These are phyloP conservation scores for Clarireedia paspali DNA, from an alignment of 2,329 filamentous ascomycete species.

Conservation along the genomic window DNA sequence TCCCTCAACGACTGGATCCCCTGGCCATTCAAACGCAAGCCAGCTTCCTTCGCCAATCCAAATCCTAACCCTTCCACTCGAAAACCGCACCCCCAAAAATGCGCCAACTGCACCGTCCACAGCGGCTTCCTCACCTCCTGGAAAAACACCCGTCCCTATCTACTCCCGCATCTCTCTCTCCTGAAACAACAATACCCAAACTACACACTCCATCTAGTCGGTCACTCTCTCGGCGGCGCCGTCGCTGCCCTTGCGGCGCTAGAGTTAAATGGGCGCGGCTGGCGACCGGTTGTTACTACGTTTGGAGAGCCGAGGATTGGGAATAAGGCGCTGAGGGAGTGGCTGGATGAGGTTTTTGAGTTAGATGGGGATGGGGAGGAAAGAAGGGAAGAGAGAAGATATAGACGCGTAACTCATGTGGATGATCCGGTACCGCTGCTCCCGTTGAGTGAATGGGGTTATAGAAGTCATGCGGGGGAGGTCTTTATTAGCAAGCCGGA, in stretches of 20 bases:
- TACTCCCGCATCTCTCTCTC: constrained; percentile 59
- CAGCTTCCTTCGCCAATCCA: too few species aligned
- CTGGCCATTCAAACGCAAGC: not conserved
- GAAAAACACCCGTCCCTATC: constrained; percentile 60
- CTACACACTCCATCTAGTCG: constrained; percentile 71
- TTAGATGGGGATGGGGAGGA: not conserved
- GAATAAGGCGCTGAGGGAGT: constrained; percentile 43
- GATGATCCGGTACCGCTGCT: constrained; percentile 85
- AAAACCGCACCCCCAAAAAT: constrained; percentile 35
- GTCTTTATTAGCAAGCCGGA: constrained; percentile 70
- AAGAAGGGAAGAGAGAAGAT: constrained; percentile 31
- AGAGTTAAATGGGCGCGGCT: constrained; percentile 69
- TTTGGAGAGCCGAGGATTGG: constrained; percentile 79
- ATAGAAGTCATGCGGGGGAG: constrained; percentile 75
- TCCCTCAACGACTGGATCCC: not conserved
- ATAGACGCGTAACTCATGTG: constrained; percentile 75
- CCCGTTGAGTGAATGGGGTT: constrained; percentile 83
- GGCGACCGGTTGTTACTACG: constrained; percentile 72
- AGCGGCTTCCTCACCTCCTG: constrained; percentile 83
- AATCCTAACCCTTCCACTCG: not conserved
- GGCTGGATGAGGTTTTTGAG: constrained; percentile 18
- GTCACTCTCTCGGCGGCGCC: constrained; percentile 84
- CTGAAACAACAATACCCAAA: constrained; percentile 55
- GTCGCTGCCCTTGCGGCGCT: constrained; percentile 81
- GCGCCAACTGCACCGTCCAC: constrained; percentile 86